A percentile compares a stretch with the other conserved stretches of the same genome.
These are phyloP conservation scores for Dendrostoma leiphaemia DNA, from an alignment of 2,329 filamentous ascomycete genomes.

Conservation along the genomic window DNA sequence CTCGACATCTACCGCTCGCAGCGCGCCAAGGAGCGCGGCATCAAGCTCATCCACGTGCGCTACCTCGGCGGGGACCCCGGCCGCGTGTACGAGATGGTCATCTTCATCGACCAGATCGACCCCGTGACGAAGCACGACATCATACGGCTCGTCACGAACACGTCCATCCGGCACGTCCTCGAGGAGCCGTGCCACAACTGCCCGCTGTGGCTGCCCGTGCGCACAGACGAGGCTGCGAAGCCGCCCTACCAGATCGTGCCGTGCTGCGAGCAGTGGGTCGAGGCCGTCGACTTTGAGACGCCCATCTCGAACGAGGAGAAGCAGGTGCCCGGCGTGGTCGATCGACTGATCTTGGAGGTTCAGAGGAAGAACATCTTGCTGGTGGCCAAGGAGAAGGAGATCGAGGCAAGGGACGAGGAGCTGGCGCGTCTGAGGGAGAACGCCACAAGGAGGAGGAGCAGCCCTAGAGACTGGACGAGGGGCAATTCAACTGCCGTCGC, in stretches of 20 bases:
- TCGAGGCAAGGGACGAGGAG: slow-evolving; percentile 6
- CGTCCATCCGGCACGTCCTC: slow-evolving; percentile 16
- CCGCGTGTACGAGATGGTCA: slow-evolving; percentile 11
- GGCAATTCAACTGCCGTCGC: no score
- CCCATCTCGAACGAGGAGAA: slow-evolving; percentile 14
- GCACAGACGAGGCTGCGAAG: not conserved
- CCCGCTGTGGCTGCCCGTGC: slow-evolving; percentile 14
- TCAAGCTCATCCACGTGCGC: slow-evolving; percentile 8
- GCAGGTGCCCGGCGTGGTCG: slow-evolving; percentile 8
- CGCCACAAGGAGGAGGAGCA: not conserved
- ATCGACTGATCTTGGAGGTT: slow-evolving; percentile 3
- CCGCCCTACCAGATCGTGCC: slow-evolving; percentile 10
- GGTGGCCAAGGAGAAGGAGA: slow-evolving; percentile 4
- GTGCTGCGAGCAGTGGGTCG: slow-evolving; percentile 13
- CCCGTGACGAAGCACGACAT: not conserved
- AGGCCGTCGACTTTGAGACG: slow-evolving; percentile 5
- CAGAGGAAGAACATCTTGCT: not conserved
- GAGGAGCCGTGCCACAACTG: slow-evolving; percentile 13
- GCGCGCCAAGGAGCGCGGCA: slow-evolving; percentile 3
- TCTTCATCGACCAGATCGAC: slow-evolving; percentile 3
- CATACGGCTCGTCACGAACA: slow-evolving; percentile 13
- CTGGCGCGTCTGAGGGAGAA: not conserved
- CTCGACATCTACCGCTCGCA: slow-evolving; percentile 11
- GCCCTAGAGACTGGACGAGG: not conserved
- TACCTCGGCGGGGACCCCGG: slow-evolving; percentile 14